Evolutionary conservation across 495 filamentous ascomycete species (phyloP), one percentile per base, ranked within the genome.

Genomic region (Friedmanniomyces endolithicus): DNA sequence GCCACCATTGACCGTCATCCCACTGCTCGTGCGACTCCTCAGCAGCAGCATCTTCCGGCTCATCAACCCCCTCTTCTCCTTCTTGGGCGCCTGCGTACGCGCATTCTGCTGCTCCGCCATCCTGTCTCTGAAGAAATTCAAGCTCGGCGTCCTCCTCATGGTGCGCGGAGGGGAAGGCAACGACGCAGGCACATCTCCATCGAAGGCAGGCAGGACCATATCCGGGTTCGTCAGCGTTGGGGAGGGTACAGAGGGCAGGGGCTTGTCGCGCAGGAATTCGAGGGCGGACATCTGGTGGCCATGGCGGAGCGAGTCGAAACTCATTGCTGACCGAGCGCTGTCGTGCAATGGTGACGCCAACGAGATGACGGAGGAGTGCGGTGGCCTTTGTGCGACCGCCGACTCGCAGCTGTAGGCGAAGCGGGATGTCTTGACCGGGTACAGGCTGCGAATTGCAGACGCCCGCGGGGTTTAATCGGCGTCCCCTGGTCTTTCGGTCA

Each of bases 161-260:
- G 25, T 41, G 6, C 46, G 41, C 44, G 57, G 35, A 0, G 61
- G 50, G 2, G 61, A 60, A 6, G 53, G 49, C 20, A 52, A 6
- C 7, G 27, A 31, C 4, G 39, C 3, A 12, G 53, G 11, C 2
- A 31, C 27, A 11, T 52, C 47, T 29, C 51, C 20, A 70, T 69
- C 29, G 49, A 76, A 74, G 35, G 27, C 3, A 9, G 89, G 89
- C 37, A 95, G 74, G 57, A 95, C 94, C 87, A 95, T 89, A 67
- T 92, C 88, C 34, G 88, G 87, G 68, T 94, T 88, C n/a, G 87
- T 89, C 55, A 95, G 71, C 8, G 89, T 92, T 43, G 89, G 89
- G 47, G 87, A 94, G 25, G 81, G 77, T 49, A 74, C n/a, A 8
- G 23, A 23, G 12, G 54, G 54, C 40, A 56, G 27, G 17, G 58